Evolutionary conservation across 1,139 yeast species (phyloP), one percentile per base, ranked within the genome.

Genomic region (Geotrichum reessii): DNA sequence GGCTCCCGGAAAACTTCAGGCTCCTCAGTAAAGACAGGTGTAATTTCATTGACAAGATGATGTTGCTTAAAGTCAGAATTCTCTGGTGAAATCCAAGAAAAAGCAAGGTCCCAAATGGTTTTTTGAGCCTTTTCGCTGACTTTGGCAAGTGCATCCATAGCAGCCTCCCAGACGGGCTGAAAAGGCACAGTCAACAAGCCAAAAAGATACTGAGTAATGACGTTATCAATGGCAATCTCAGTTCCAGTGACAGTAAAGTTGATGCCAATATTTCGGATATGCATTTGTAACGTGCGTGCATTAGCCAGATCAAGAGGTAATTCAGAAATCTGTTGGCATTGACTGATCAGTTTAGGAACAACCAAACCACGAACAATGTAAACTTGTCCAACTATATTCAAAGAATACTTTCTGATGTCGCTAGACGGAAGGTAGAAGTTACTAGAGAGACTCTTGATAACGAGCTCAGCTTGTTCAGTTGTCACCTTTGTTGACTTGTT

Each of bases 151-250:
- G 81, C 78, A 62, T 86, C 93, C 58, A 78, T 75, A 2, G 87
- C 86, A 4, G 87, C 88, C 22, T 82, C 81, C 96, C 96, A 90
- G 31, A 86, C 78, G 1, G 99, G 99, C 62, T 90, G 87, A 66
- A 93, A 91, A 62, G 82, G 81, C 52, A 85, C 84, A 0, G 91
- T 79, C 54, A 92, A 74, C 62, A 87, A 76, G 28, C 97, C 98
- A 70, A 90, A 83, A 57, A 86, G 63, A 68, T 79, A 88, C 44
- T 80, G 77, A 19, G 85, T 76, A 28, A 86, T 73, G 4, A 75
- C 61, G 0, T 70, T 64, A 11, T 79, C 74, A 6, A 53, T 48
- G 17, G 59, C 56, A 50, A 58, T 50, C 25, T 58, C 58, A 0
- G 75, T 64, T 1, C 76, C 76, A 9, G 73, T 63, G n/a, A 75